Evolutionary conservation across 495 filamentous ascomycete species (phyloP).

Genomic region (Apodospora peruviana): DNA sequence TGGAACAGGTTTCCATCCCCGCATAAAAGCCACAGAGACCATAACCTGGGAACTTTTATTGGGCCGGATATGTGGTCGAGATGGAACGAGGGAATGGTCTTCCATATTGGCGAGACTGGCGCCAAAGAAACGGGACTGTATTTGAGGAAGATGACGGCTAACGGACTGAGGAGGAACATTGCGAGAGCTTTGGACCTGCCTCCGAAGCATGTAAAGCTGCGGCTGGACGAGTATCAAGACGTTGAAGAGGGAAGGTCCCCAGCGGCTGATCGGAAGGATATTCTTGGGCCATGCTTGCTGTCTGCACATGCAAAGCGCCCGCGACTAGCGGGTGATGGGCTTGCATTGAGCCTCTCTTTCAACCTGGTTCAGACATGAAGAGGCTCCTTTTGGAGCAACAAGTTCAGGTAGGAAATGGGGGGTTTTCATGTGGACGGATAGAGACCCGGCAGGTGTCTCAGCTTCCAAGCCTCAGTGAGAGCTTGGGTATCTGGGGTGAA

Average conservation of each 20-base stretch:
- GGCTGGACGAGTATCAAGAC: background rate
- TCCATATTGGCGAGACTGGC: no score
- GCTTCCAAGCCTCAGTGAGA: background rate
- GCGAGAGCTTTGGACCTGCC: slow-evolving; percentile 5
- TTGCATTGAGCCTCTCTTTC: slow-evolving; percentile 10
- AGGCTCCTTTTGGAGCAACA: no score
- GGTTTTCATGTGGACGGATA: no score
- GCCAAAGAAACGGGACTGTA: no score
- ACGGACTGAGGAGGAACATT: slow-evolving; percentile 1
- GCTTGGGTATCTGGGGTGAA: background rate
- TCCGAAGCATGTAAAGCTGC: slow-evolving; percentile 8
- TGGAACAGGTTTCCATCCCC: no score
- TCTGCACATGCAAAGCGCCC: slow-evolving; percentile 19
- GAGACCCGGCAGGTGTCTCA: no score
- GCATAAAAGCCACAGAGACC: no score
- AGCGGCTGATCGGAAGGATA: background rate
- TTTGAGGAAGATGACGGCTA: slow-evolving; percentile 5
- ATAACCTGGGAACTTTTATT: no score
- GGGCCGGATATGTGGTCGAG: no score
- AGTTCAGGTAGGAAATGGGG: no score
- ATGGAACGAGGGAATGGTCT: no score
- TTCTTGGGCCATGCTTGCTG: slow-evolving; percentile 7
- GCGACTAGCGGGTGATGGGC: slow-evolving; percentile 5
- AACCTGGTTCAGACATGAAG: slow-evolving; percentile 1
- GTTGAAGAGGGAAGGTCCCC: background rate